A percentile compares a stretch with the other conserved stretches of the same genome.
Evolutionary conservation across 192 early-diverging fungal genomes (phyloP).

Genomic region (Coemansia sp.): DNA sequence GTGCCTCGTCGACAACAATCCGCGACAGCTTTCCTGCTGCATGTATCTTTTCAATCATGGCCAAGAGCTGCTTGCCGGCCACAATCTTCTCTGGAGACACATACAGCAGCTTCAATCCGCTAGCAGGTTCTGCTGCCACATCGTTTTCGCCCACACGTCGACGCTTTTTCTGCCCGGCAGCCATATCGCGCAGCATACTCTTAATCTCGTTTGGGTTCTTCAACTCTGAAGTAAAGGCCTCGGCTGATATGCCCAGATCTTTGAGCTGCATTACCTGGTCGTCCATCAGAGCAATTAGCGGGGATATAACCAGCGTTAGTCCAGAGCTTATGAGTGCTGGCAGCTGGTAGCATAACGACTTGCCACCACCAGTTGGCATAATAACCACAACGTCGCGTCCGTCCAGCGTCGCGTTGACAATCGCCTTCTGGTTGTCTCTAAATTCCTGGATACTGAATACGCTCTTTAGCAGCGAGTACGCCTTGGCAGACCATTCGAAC

Average conservation of each 20-base stretch:
- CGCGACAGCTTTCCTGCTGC: constrained; percentile 38
- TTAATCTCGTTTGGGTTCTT: constrained; percentile 32
- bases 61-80: constrained; percentile 43
- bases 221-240: constrained; percentile 50
- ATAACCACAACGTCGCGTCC: constrained; percentile 51
- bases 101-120: constrained; percentile 43
- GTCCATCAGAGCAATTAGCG: constrained; percentile 55
- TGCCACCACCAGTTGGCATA: constrained; percentile 56
- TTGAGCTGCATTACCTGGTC: constrained; percentile 55
- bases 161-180: constrained; percentile 4
- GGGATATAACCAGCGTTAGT: constrained; percentile 55
- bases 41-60: constrained; percentile 46
- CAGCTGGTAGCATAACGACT: constrained; percentile 58
- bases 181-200: constrained; percentile 22
- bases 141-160: neutral
- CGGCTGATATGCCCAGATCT: constrained; percentile 30
- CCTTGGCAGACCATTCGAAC: constrained; percentile 56
- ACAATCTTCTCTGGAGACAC: constrained; percentile 57
- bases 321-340: constrained; percentile 40
- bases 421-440: constrained; percentile 49
- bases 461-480: constrained; percentile 30
- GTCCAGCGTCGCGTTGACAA: constrained; percentile 56
- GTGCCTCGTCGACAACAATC: constrained; percentile 57
- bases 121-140: neutral
- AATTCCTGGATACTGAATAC: constrained; percentile 54